phyloP scores from a whole-genome alignment of 441 rosid genomes.

The Syzygium malaccense region DNA sequence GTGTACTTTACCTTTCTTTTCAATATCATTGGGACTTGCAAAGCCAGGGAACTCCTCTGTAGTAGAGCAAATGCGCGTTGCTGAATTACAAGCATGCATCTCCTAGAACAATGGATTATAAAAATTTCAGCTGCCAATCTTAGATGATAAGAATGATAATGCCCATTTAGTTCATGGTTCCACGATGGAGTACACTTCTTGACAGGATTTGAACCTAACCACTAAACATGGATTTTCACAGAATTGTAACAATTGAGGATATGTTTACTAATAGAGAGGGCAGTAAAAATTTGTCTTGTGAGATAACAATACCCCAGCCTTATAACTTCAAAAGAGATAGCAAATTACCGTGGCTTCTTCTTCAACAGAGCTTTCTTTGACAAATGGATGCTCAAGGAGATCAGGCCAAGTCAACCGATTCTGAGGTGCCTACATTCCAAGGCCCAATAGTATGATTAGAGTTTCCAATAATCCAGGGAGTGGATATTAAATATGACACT shows the following conservation, averaged over 20 bases:
- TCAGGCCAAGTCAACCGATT: slow-evolving; percentile 92
- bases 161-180: neutral
- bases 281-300: neutral
- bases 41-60: slow-evolving; percentile 74
- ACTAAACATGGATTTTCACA: neutral
- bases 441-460: slow-evolving; percentile 5
- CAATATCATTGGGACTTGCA: slow-evolving; percentile 51
- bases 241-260: neutral
- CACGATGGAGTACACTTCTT: neutral
- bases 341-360: slow-evolving; percentile 60
- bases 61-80: slow-evolving; percentile 33
- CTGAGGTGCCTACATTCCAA: slow-evolving; percentile 72
- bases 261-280: neutral
- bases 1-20: slow-evolving; percentile 50
- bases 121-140: neutral
- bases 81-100: slow-evolving; percentile 31
- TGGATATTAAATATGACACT: neutral
- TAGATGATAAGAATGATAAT: neutral
- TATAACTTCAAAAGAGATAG: neutral
- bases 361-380: slow-evolving; percentile 66
- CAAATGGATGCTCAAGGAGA: slow-evolving; percentile 95
- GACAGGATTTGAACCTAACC: neutral
- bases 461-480: neutral
- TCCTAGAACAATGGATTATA: slow-evolving; percentile 35
- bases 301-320: neutral